These are phyloP conservation scores for Annulohypoxylon stygium DNA, from an alignment of 495 filamentous ascomycete genomes.

Conservation along the genomic window DNA sequence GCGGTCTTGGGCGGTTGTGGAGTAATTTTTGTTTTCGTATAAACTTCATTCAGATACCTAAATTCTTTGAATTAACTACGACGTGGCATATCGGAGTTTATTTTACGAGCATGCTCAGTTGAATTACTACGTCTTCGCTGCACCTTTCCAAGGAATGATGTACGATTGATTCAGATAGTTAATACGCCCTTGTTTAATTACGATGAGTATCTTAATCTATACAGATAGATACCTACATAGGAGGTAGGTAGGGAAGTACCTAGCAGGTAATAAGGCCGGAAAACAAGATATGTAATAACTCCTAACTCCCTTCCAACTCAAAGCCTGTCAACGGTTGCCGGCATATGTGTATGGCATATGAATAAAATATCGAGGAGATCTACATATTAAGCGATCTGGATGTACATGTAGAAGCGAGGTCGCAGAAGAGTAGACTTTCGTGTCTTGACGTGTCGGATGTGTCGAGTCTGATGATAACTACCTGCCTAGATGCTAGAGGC, in stretches of 20 bases:
- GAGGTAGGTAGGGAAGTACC: neutral
- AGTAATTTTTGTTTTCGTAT: neutral
- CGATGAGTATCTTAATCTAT: neutral
- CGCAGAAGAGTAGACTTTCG: neutral
- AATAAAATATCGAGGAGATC: neutral
- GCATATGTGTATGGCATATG: neutral
- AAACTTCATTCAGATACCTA: constrained; percentile 7
- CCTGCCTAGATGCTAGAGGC: neutral
- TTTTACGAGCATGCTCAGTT: neutral
- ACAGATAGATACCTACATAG: neutral
- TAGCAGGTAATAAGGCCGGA: neutral
- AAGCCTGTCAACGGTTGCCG: constrained; percentile 3
- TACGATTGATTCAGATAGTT: neutral
- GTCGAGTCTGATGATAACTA: neutral
- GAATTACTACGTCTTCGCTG: neutral
- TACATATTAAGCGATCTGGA: neutral
- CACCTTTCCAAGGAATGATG: neutral
- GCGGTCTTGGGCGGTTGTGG: neutral
- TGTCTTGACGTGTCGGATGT: neutral
- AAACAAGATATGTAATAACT: neutral
- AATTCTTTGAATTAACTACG: neutral
- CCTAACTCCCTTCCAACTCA: neutral
- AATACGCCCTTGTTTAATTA: neutral
- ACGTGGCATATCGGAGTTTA: neutral
- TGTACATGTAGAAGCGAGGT: neutral